Evolutionary conservation across 805 yeast species (phyloP), one percentile per base, ranked within the genome.

Genomic region (Cyberlindnera amylophila): DNA sequence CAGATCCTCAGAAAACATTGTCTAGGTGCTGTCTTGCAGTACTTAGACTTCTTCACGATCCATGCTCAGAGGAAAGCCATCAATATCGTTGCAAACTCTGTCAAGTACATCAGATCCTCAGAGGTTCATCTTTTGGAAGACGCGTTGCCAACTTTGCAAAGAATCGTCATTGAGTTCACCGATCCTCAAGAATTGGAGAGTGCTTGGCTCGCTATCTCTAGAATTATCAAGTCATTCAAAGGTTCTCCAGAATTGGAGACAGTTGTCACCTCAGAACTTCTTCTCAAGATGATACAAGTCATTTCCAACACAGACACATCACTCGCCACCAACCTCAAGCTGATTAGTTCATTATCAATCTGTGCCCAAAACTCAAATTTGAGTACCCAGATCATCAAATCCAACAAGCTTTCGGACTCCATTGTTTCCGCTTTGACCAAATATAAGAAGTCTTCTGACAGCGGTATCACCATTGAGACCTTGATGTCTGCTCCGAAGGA

Each of bases 61-160:
- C 96, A 87, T 64, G 86, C 95, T 1, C 98, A 91, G 61, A 69
- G 95, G 41, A 84, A 88, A 49, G 87, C 95, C 13, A 64, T 89
- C 28, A 65, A 71, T 1, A 83, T 86, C 29, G 83, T 84, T 14
- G 82, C 93, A 4, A 82, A 83, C 53, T 70, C 90, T 3, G 79
- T 87, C 49, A 66, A 72, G 9, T 65, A 66, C 32, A 67, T 83
- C 3, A 66, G 69, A 9, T 43, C 50, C 2, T 54, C 65, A 1
- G 74, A 75, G 48, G 74, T 79, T 37, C 63, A 63, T 3, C 65
- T 68, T 36, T 65, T 86, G 8, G 66, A 72, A 41, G 81, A 74
- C 31, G 73, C 81, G 2, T 77, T 86, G 51, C 82, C 80, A 5
- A 67, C 67, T 10, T 65, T 89, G 23, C 75, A 81, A 28, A 69